Base-by-base conservation (phyloP, 306 rosid species). In the Rosa rugosa region DNA sequence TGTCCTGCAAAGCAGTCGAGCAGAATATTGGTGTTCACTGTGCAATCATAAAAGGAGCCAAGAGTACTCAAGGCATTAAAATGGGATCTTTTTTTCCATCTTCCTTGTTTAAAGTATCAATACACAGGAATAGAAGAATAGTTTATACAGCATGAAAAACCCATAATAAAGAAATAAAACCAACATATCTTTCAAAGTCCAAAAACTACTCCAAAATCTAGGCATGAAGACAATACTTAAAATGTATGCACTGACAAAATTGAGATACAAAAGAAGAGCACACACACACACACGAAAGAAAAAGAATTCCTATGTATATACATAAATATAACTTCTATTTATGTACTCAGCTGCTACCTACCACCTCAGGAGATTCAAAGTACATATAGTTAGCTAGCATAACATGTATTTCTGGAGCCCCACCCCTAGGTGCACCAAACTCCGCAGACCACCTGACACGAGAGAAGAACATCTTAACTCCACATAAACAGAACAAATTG, bases 301-400 rank as follows among this genome's bases (percentile, higher is more conserved):
- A 17, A 34, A 10, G 4, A 31, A 6, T 25, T 25, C 10, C 38
- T 6, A 31, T 16, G 62, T 5, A 50, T 16, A 42, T 44, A n/a
- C 59, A 73, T 6, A 31, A 31, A 31, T 31, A 54, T 63, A 25
- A 63, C 20, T 16, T 11, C 6, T 36, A 66, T 14, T 46, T 23
- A 59, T 59, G 69, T 42, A 75, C 14, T 66, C 68, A 63, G 18
- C 8, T 60, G 22, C 70, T 62, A 75, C 97, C 16, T 90, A 94
- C 97, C 97, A 85, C 93, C 81, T 94, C 98, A 51, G 98, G 93
- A 69, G 92, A 91, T 84, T 90, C 98, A 54, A 94, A 93, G 88
- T 88, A 96, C 47, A 96, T 84, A 81, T 96, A 93, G 54, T 92
- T 92, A 34, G 96, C 99, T 63, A 96, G 86, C 96, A 96, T 90